These are phyloP conservation scores for Carpinus viminea DNA, from an alignment of 306 rosid species.

Conservation along the genomic window DNA sequence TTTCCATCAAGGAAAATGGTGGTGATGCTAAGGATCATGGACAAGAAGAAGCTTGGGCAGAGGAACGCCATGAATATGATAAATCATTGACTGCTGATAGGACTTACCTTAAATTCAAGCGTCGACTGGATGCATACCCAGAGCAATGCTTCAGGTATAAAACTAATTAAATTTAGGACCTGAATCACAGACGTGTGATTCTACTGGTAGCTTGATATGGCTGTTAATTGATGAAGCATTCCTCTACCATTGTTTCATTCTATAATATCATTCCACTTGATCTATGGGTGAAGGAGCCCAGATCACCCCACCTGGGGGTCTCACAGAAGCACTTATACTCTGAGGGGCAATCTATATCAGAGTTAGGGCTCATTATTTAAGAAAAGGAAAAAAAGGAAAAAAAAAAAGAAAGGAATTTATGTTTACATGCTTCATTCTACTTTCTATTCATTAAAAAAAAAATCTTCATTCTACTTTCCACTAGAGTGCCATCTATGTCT, in stretches of 20 bases:
- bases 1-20: slow-evolving; percentile 55
- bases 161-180: background rate
- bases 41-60: slow-evolving; percentile 67
- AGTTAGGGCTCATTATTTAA: background rate
- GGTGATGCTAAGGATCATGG: slow-evolving; percentile 40
- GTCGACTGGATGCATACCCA: slow-evolving; percentile 73
- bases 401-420: background rate
- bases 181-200: background rate
- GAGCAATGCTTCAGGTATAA: slow-evolving; percentile 87
- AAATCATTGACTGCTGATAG: slow-evolving; percentile 82
- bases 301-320: background rate
- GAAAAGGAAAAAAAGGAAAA: background rate
- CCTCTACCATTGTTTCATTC: background rate
- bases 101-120: slow-evolving; percentile 85
- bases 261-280: background rate
- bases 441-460: background rate
- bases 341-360: background rate
- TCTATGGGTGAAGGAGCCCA: background rate
- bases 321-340: background rate
- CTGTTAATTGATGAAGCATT: slow-evolving; percentile 3
- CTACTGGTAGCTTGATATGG: slow-evolving; percentile 6
- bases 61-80: slow-evolving; percentile 81
- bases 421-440: background rate
- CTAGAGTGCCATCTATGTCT: no score
- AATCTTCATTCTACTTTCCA: no score